phyloP scores from a whole-genome alignment of 345 rosid species.

The Heritiera fomes region DNA sequence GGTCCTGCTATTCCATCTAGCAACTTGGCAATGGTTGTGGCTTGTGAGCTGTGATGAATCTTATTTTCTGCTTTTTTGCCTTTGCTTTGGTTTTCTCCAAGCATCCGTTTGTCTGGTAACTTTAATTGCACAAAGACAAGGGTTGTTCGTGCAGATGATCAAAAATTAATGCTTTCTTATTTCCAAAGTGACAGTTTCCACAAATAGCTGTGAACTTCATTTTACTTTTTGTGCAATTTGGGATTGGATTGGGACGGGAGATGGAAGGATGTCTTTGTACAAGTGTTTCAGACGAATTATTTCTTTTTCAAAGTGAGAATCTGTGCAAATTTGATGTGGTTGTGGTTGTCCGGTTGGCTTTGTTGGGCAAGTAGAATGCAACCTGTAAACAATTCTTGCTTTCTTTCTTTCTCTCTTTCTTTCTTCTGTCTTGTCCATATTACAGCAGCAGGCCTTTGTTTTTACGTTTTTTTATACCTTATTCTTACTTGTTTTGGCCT shows the following conservation, averaged over 20 bases:
- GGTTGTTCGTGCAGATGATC: no score
- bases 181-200: slow-evolving; percentile 24
- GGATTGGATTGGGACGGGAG: neutral
- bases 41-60: neutral
- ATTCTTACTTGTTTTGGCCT: neutral
- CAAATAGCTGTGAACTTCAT: neutral
- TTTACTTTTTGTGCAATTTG: neutral
- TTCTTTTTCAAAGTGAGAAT: neutral
- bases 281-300: neutral
- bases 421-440: neutral
- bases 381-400: neutral
- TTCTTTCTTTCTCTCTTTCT: no score
- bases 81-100: neutral
- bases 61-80: no score
- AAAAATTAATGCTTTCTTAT: neutral
- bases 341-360: neutral
- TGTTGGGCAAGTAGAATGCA: neutral
- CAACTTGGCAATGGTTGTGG: neutral
- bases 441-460: neutral
- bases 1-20: neutral
- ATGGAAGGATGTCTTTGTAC: neutral
- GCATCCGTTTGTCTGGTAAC: neutral
- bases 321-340: neutral
- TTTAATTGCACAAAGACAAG: no score
- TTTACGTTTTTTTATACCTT: neutral